phyloP scores from a whole-genome alignment of 2,329 filamentous ascomycete genomes.

The Diaporthe ilicicola region DNA sequence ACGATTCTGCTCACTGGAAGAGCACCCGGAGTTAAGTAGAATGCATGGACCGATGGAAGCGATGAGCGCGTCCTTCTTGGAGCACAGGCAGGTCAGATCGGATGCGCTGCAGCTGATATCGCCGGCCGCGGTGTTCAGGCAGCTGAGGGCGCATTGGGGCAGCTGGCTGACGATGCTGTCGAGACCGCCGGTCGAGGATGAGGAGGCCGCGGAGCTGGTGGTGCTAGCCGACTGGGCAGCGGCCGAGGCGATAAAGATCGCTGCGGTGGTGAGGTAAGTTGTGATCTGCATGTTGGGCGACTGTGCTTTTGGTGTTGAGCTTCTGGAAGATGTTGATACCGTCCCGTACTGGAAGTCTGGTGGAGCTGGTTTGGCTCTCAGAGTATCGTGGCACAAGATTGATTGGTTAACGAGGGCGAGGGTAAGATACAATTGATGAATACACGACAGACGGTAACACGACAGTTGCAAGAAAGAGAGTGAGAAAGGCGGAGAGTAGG shows the following conservation, averaged over 20 bases:
- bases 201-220: conserved; percentile 11
- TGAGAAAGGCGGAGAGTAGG: not conserved
- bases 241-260: conserved; percentile 13
- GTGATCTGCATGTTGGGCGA: conserved; percentile 28
- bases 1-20: conserved; percentile 24
- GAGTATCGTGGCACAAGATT: not conserved
- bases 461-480: not conserved
- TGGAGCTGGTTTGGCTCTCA: not conserved
- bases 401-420: not conserved
- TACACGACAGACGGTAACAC: not conserved
- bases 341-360: not conserved
- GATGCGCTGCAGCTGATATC: conserved; percentile 35
- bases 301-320: conserved; percentile 2
- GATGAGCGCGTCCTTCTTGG: conserved; percentile 32
- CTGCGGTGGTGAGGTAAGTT: conserved; percentile 12
- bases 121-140: conserved; percentile 35
- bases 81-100: conserved; percentile 40
- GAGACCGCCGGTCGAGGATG: conserved; percentile 32
- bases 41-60: conserved; percentile 35
- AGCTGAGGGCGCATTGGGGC: conserved; percentile 39
- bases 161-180: conserved; percentile 36
- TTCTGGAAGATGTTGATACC: not conserved
- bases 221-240: conserved; percentile 27
- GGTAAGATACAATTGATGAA: not conserved
- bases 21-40: conserved; percentile 24